phyloP scores from a whole-genome alignment of 805 yeast genomes.

The Monosporozyma servazzii region DNA sequence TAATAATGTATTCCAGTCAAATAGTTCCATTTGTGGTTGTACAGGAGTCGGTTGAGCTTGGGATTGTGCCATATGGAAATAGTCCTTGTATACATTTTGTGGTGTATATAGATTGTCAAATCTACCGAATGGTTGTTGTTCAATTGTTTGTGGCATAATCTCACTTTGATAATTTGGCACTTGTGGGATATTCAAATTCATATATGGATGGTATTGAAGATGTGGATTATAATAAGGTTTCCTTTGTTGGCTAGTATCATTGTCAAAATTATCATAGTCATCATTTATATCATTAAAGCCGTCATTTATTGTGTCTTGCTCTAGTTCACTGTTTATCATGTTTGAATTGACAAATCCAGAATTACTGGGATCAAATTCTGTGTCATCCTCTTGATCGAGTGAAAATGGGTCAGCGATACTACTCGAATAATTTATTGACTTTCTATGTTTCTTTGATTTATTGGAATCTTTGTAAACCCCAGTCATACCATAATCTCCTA shows the following conservation, averaged over 20 bases:
- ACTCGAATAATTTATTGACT: not conserved
- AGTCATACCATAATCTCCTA: not conserved
- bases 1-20: slow-evolving; percentile 5
- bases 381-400: not conserved
- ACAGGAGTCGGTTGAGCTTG: not conserved
- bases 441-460: not conserved
- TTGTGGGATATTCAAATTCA: not conserved
- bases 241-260: not conserved
- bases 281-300: not conserved
- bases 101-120: slow-evolving; percentile 9
- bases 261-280: not conserved
- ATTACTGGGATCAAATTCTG: not conserved
- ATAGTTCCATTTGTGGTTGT: not conserved
- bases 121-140: slow-evolving; percentile 6
- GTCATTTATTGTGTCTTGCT: not conserved
- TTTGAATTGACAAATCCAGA: not conserved
- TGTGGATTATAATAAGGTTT: slow-evolving; percentile 1
- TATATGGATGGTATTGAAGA: slow-evolving; percentile 3
- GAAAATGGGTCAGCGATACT: not conserved
- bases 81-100: slow-evolving; percentile 3
- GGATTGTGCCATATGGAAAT: not conserved
- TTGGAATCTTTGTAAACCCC: not conserved
- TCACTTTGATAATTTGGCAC: slow-evolving; percentile 3
- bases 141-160: slow-evolving; percentile 8
- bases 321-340: not conserved